Evolutionary conservation across 2,329 filamentous ascomycete species (phyloP), one percentile per base, ranked within the genome.

Genomic region (Alternaria conjuncta): DNA sequence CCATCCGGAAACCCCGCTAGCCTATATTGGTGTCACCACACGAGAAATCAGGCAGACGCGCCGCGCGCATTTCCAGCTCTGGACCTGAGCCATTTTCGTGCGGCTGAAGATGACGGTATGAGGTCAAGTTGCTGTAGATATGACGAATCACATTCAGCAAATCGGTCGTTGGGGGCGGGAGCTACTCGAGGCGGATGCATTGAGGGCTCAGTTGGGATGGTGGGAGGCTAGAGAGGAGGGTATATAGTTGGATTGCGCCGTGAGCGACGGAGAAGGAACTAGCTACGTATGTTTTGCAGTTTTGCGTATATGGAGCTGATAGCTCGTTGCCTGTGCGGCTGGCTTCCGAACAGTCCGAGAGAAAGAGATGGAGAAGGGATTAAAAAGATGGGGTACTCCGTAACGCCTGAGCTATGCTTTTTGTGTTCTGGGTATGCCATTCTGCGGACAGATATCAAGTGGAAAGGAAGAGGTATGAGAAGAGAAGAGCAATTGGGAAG

Each of bases 401-500:
- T 9, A 32, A 63, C 61, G 45, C 61, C 61, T 18, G 18, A 59
- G 57, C 45, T 46, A 60, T 60, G 61, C 61, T 53, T 60, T 60
- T 60, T 56, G 10, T 60, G 61, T 63, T 57, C 57, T 21, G 26
- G 36, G 20, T 47, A 51, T 56, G 45, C 51, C 61, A 63, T 9
- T 63, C 51, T 63, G 61, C 10, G 57, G 61, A 63, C 57, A 18
- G 21, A 36, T 7, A 11, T 20, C 6, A 5, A 18, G 30, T 23
- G n/a, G 13, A 56, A 32, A 15, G 25, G 23, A 63, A 28, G 51
- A 56, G 5, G 9, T 15, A 15, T 8, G 9, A 12, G 5, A 32
- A 21, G 26, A 54, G 23, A 32, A 26, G 30, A n/a, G n/a, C 5
- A 5, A 59, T 12, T 18, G 32, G 32, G 15, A 41, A 41, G 15